A percentile compares a stretch with the other conserved stretches of the same genome.
These are phyloP conservation scores for Heliosperma pusillum DNA, from an alignment of 148 eudicot species.

Conservation along the genomic window DNA sequence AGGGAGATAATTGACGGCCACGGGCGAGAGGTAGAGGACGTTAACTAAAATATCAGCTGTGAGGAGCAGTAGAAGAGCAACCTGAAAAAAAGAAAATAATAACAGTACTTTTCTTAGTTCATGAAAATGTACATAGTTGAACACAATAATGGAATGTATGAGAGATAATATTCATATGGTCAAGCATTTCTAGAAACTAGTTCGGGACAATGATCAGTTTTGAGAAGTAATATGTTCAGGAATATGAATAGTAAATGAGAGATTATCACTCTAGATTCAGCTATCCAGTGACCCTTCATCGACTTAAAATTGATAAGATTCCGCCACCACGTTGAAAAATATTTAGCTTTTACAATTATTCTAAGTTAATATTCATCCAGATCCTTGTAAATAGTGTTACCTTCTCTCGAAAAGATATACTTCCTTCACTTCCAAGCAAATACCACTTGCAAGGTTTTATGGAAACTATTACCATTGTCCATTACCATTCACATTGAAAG, in stretches of 20 bases:
- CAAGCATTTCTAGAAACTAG: not conserved
- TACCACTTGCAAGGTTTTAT: not conserved
- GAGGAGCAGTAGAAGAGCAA: constrained; percentile 54
- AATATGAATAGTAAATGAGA: no score
- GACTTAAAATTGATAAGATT: not conserved
- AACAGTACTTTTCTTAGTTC: constrained; percentile 1
- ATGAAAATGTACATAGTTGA: not conserved
- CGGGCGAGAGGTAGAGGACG: constrained; percentile 57
- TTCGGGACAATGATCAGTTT: not conserved
- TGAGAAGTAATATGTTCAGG: not conserved
- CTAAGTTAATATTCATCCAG: not conserved
- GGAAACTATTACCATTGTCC: not conserved
- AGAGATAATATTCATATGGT: not conserved
- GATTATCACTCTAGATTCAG: not conserved
- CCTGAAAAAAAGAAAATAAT: constrained; percentile 39
- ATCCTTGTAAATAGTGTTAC: not conserved
- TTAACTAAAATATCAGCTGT: constrained; percentile 54
- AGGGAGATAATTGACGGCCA: constrained; percentile 58
- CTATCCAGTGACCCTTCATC: not conserved
- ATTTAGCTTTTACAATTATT: not conserved
- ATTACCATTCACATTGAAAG: not conserved
- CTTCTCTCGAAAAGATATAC: no score
- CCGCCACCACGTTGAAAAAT: not conserved
- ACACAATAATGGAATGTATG: not conserved
- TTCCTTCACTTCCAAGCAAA: no score